Base-by-base conservation (phyloP, 108 stramenopile species). In the Skeletonema marinoi region DNA sequence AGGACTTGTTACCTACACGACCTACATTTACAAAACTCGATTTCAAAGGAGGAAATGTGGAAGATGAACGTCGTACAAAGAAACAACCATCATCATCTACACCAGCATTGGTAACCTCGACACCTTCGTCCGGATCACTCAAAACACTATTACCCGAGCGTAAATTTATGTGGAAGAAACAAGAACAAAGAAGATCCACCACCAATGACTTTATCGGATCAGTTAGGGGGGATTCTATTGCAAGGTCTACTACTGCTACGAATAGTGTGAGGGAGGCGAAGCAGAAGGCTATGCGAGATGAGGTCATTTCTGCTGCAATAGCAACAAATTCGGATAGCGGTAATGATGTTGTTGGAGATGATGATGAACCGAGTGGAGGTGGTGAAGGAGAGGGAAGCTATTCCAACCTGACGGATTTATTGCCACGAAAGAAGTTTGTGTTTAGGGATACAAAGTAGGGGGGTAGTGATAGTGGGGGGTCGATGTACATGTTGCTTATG, bases 11-110 rank as follows among this genome's bases (percentile, higher is more conserved):
- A 29, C 62, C 71, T 10, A 66, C 60, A 41, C 66, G 67, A 39
- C 58, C 78, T 3, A 73, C 67, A 36, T 79, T 65, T 65, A 79
- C 78, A 38, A 79, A 56, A 60, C 67, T 79, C 0, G 78, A 79
- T 35, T 70, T 79, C 30, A 59, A 72, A 10, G 78, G 78, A 3
- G 71, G 44, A 10, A 60, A 38, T 31, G 78, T 79, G 0, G 78
- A 60, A 56, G 78, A 79, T 68, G 71, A 67, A 32, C 70, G 71
- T 38, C 65, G 78, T 9, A 79, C 46, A 25, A 73, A 62, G 58
- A 65, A 66, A 39, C 17, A 6, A 29, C n/a, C 54, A 17, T 56
- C 25, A 2, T 56, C 54, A 56, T 17, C 62, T 3, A 8, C 1
- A 6, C 33, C 17, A 38, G 17, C 60, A 31, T 3, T 12, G n/a